Percentiles rank a stretch among this genome's conserved stretches.
Conservation (phyloP, 768 basidiomycete genomes). For the Lentinula guzmanii region DNA sequence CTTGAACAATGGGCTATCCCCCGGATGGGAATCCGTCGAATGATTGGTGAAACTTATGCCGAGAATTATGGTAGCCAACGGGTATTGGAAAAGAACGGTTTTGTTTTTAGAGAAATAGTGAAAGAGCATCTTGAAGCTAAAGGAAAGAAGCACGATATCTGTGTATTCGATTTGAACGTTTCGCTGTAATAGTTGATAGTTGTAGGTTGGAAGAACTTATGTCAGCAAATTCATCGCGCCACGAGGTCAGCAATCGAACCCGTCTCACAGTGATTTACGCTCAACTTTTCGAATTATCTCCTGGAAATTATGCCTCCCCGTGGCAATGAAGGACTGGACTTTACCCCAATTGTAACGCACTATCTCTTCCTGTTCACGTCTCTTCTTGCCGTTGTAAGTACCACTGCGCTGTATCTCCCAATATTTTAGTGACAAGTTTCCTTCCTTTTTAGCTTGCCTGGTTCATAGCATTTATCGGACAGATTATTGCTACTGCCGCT, state of each 20-base stretch:
- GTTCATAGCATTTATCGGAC: slow-evolving; percentile 75
- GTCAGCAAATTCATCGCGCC: not conserved
- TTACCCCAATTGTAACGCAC: slow-evolving; percentile 85
- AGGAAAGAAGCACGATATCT: slow-evolving; percentile 29
- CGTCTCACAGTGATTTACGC: not conserved
- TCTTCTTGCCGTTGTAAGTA: slow-evolving; percentile 69
- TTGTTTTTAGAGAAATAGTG: slow-evolving; percentile 31
- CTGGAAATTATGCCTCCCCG: slow-evolving; percentile 42
- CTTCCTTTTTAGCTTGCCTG: slow-evolving; percentile 42
- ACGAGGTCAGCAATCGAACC: not conserved
- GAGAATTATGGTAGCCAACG: slow-evolving; percentile 40
- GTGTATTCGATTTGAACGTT: slow-evolving; percentile 27
- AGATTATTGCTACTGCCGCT: slow-evolving; percentile 56
- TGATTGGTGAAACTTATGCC: slow-evolving; percentile 36
- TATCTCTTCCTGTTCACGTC: slow-evolving; percentile 89
- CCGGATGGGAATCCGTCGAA: slow-evolving; percentile 48
- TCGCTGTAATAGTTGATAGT: not conserved
- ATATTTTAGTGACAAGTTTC: slow-evolving; percentile 8
- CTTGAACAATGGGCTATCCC: slow-evolving; percentile 58
- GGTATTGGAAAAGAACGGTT: slow-evolving; percentile 67
- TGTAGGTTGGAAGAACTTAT: not conserved
- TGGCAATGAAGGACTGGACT: slow-evolving; percentile 67
- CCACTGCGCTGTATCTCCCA: not conserved
- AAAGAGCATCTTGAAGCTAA: slow-evolving; percentile 30
- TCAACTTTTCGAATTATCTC: slow-evolving; percentile 5